phyloP scores from a whole-genome alignment of 2,329 filamentous ascomycete species.

The Teratosphaeria destructans region DNA sequence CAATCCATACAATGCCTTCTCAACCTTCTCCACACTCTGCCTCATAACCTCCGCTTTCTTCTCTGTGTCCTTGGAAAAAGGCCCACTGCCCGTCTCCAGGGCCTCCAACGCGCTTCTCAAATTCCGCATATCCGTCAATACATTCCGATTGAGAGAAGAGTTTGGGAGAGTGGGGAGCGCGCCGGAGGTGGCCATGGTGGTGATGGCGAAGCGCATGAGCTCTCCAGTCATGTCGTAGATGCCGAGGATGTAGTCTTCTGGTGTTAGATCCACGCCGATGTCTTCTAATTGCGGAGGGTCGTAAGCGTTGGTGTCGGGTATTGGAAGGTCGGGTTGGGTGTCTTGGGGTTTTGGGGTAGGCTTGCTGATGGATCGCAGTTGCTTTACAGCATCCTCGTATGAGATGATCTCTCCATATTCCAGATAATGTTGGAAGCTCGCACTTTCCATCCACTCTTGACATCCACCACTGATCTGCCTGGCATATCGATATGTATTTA shows the following conservation, averaged over 20 bases:
- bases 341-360: background rate
- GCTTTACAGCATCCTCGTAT: constrained; percentile 45
- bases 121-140: constrained; percentile 71
- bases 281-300: constrained; percentile 13
- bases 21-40: constrained; percentile 85
- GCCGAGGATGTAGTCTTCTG: constrained; percentile 80
- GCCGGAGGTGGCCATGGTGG: constrained; percentile 68
- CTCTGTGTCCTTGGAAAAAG: constrained; percentile 52
- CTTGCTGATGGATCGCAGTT: constrained; percentile 23
- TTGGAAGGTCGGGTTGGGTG: background rate
- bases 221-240: constrained; percentile 92
- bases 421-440: constrained; percentile 83
- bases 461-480: constrained; percentile 67
- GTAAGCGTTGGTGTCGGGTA: background rate
- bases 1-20: constrained; percentile 79
- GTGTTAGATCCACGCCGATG: constrained; percentile 53
- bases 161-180: constrained; percentile 38
- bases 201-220: constrained; percentile 93
- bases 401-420: constrained; percentile 48
- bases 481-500: constrained; percentile 76
- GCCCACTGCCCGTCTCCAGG: constrained; percentile 48
- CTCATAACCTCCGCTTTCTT: constrained; percentile 83
- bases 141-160: constrained; percentile 38
- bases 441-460: constrained; percentile 89
- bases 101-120: constrained; percentile 68